Percentiles rank a stretch among this genome's conserved stretches.
Evolutionary conservation across 371 early-diverging fungal genomes (phyloP).

Genomic region (Rhizomucor miehei): DNA sequence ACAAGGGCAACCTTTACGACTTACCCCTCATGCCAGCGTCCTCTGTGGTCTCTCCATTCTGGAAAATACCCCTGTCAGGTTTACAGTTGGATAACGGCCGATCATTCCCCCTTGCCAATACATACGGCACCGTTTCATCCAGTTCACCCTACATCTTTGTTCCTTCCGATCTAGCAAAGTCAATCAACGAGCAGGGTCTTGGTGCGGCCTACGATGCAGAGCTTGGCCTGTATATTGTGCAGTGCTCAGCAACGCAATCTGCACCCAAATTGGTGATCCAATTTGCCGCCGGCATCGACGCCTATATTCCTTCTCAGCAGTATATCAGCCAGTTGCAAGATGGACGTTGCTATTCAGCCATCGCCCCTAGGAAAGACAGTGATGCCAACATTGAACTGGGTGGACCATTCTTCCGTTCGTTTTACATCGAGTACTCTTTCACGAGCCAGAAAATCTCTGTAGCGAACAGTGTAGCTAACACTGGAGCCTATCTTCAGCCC

Average conservation of each 20-base stretch:
- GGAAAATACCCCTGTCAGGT: constrained; percentile 26
- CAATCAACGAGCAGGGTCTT: constrained; percentile 15
- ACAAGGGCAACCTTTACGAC: constrained; percentile 17
- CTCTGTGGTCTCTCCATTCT: constrained; percentile 23
- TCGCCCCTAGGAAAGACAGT: constrained; percentile 15
- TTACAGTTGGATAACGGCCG: constrained; percentile 4
- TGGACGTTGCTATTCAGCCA: constrained; percentile 23
- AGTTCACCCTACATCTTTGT: constrained; percentile 23
- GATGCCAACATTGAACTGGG: constrained; percentile 18
- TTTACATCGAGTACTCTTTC: constrained; percentile 23
- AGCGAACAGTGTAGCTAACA: constrained; percentile 18
- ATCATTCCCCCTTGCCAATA: not conserved
- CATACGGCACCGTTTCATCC: constrained; percentile 18
- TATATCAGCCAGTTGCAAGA: constrained; percentile 18
- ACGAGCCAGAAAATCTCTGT: constrained; percentile 7
- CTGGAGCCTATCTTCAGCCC: not conserved
- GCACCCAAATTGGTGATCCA: constrained; percentile 18
- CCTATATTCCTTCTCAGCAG: constrained; percentile 21
- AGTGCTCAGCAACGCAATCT: constrained; percentile 12
- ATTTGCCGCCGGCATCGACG: constrained; percentile 19
- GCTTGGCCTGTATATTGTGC: constrained; percentile 16
- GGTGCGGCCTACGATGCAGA: constrained; percentile 17
- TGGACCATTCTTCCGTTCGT: constrained; percentile 35
- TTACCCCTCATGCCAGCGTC: constrained; percentile 11
- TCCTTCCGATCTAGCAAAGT: constrained; percentile 15